These are phyloP conservation scores for Solanum boliviense DNA, from an alignment of 257 asterid species.

Conservation along the genomic window DNA sequence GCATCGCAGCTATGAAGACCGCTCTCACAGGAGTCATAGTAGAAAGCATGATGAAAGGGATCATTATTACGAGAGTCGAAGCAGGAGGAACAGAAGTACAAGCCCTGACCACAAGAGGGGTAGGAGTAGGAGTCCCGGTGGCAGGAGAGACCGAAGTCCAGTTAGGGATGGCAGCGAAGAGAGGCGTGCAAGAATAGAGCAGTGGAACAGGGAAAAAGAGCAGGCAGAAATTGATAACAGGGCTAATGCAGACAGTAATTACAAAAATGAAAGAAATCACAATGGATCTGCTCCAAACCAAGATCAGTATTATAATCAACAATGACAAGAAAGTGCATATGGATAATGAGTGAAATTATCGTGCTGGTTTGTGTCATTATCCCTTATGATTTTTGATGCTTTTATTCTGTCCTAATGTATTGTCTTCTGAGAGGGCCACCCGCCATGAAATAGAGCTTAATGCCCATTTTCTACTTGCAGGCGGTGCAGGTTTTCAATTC, in stretches of 20 bases:
- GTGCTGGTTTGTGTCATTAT: conserved; percentile 47
- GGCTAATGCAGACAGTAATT: conserved; percentile 11
- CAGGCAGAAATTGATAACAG: conserved; percentile 39
- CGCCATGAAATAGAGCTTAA: conserved; percentile 39
- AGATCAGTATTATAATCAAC: conserved; percentile 17
- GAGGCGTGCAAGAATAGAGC: conserved; percentile 90
- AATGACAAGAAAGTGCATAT: conserved; percentile 24
- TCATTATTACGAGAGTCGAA: conserved; percentile 53
- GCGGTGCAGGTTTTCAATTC: conserved; percentile 89
- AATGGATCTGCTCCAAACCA: conserved; percentile 18
- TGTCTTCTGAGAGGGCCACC: conserved; percentile 7
- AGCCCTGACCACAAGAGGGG: conserved; percentile 61
- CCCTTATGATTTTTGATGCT: not conserved
- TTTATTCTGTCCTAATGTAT: not conserved
- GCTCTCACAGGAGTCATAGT: conserved; percentile 55
- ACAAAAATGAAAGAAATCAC: conserved; percentile 14
- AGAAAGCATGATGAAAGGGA: conserved; percentile 73
- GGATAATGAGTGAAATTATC: conserved; percentile 23
- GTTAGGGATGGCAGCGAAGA: conserved; percentile 95
- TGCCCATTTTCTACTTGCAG: conserved; percentile 98
- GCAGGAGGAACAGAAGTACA: conserved; percentile 53
- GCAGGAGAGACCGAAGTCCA: conserved; percentile 64
- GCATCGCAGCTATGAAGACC: conserved; percentile 84
- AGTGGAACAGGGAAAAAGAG: conserved; percentile 94
- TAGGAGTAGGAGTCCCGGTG: conserved; percentile 63